Base-by-base conservation (phyloP, 1,284 basidiomycete genomes). In the Neotropicomus parvogracilis region DNA sequence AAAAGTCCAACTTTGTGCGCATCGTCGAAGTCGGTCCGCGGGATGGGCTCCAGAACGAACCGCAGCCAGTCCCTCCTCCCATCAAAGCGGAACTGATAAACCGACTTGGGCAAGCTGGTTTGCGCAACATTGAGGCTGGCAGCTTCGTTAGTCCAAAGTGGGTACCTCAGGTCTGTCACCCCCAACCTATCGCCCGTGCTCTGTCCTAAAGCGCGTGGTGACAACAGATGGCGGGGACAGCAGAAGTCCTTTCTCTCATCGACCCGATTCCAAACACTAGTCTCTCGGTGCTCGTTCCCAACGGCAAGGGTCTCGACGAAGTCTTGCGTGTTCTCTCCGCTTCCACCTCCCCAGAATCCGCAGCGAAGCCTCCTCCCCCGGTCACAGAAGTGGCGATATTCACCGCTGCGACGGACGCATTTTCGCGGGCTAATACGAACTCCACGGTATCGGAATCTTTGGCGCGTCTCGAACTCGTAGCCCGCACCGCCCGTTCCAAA, bases 11-110 rank as follows among this genome's bases (percentile, higher is more conserved):
- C 40, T 56, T 54, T 42, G 66, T 64, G 9, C 66, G 59, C 39
- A 88, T 97, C 40, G 89, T 98, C 46, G 95, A 97, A 70, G 93
- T 97, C 4, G 90, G 91, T 0, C 90, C 94, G 1, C 76, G 95
- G 19, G 95, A 97, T 68, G 95, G 95, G 0, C 74, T 98, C 13
- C 95, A 97, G 72, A 97, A 97, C 64, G 90, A 97, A 63, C 84
- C 86, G 55, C 75, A 76, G 0, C 71, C 83, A 8, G 84, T 95
- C 4, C 78, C 89, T 4, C 82, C 84, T 0, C 75, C 80, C 11
- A 72, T 87, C 54, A 97, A 95, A 68, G 80, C 85, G 35, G 85
- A 90, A 57, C 78, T 98, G 40, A 85, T 98, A 53, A 79, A 88
- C 51, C 71, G 84, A 12, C 80, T 97, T 4, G 80, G 79, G 6